These are phyloP conservation scores for Aethionema arabicum DNA, from an alignment of 345 rosid genomes.

Conservation along the genomic window DNA sequence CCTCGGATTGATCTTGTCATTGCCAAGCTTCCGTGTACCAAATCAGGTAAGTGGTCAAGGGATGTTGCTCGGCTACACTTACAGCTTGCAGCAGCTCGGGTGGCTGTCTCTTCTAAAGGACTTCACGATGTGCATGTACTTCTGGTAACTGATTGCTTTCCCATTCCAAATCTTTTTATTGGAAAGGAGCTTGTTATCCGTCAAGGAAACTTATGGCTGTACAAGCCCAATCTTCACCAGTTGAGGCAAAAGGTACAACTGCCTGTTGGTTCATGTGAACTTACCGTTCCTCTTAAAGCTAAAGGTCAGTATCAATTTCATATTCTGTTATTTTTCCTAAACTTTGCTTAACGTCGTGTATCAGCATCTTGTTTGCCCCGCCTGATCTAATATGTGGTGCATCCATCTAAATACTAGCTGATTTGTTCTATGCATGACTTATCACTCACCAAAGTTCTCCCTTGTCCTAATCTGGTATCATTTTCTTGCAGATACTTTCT, in stretches of 20 bases:
- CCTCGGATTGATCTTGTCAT: conserved; percentile 76
- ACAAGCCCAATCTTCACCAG: conserved; percentile 58
- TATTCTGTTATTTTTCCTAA: not conserved
- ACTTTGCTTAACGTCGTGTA: not conserved
- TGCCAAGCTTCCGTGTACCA: conserved; percentile 78
- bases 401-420: not conserved
- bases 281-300: conserved; percentile 75
- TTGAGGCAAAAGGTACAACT: conserved; percentile 50
- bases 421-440: not conserved
- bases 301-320: conserved; percentile 53
- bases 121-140: conserved; percentile 68
- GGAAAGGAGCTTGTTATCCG: conserved; percentile 65
- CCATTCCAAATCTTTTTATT: conserved; percentile 73
- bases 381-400: conserved; percentile 4
- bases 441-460: not conserved
- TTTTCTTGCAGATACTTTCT: conserved; percentile 51
- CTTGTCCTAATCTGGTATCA: conserved; percentile 15
- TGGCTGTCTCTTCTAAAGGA: conserved; percentile 73
- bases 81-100: conserved; percentile 80
- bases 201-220: conserved; percentile 72
- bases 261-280: conserved; percentile 93
- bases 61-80: conserved; percentile 81
- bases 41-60: conserved; percentile 69
- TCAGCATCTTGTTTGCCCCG: conserved; percentile 8
- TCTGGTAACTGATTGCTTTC: conserved; percentile 70